phyloP scores from a whole-genome alignment of 2,329 filamentous ascomycete species.

The Aspergillus carbonarius region DNA sequence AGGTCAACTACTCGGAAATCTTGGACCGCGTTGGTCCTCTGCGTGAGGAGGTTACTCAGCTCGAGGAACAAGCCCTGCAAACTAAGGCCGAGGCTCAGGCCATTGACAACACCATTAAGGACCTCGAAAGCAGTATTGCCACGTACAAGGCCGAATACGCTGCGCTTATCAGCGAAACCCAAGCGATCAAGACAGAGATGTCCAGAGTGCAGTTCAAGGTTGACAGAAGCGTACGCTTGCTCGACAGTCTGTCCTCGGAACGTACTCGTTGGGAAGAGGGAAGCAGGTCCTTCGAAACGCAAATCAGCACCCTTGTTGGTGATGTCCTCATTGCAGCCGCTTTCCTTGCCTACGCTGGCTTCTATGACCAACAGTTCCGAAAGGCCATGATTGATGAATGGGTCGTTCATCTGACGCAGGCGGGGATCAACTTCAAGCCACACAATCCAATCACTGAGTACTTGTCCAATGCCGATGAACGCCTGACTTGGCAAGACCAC shows the following conservation, averaged over 20 bases:
- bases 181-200: conserved; percentile 98
- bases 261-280: conserved; percentile 92
- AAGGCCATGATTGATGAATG: conserved; percentile 98
- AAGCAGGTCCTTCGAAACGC: conserved; percentile 96
- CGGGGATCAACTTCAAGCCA: conserved; percentile 89
- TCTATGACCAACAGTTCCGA: conserved; percentile 97
- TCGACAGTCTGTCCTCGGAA: conserved; percentile 94
- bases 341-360: conserved; percentile 92
- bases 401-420: conserved; percentile 87
- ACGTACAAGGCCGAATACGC: conserved; percentile 97
- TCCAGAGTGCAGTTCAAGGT: conserved; percentile 96
- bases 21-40: conserved; percentile 90
- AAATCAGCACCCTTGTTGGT: conserved; percentile 93
- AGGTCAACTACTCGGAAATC: conserved; percentile 98
- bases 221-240: conserved; percentile 86
- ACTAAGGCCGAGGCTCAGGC: conserved; percentile 92
- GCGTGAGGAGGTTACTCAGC: conserved; percentile 79
- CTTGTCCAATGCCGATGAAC: conserved; percentile 91
- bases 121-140: conserved; percentile 84
- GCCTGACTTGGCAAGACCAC: conserved; percentile 92
- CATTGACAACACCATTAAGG: conserved; percentile 81
- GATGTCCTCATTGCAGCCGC: conserved; percentile 96
- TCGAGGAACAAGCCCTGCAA: conserved; percentile 84
- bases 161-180: conserved; percentile 90
- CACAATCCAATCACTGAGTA: conserved; percentile 96